These are phyloP conservation scores for Nymphaea colorata DNA, from an alignment of 164 flowering plant genomes.

Conservation along the genomic window DNA sequence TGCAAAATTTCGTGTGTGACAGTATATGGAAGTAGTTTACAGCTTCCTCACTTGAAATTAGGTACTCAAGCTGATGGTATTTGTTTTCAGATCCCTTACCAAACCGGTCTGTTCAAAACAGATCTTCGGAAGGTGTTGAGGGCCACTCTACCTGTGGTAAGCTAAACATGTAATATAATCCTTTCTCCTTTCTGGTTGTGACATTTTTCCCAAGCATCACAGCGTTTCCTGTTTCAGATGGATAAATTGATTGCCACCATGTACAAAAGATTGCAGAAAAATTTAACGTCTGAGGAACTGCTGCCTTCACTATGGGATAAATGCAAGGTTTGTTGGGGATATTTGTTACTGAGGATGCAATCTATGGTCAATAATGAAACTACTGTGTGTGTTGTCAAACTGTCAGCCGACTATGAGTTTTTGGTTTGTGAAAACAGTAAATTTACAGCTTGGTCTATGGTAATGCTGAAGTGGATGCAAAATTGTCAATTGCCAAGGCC, in stretches of 20 bases:
- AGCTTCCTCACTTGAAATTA: too few species aligned
- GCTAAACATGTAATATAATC: conserved; percentile 1
- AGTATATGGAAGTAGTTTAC: too few species aligned
- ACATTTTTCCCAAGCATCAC: conserved; percentile 1
- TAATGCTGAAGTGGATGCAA: too few species aligned
- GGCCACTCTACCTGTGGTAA: conserved; percentile 87
- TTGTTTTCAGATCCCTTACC: conserved; percentile 77
- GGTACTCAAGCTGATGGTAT: background rate
- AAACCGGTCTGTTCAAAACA: conserved; percentile 82
- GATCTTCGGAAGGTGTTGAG: conserved; percentile 88
- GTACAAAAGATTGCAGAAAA: conserved; percentile 85
- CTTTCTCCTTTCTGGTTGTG: background rate
- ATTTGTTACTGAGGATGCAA: background rate
- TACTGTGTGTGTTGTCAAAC: too few species aligned
- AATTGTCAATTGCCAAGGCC: too few species aligned
- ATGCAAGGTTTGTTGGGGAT: conserved; percentile 61
- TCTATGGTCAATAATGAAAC: too few species aligned
- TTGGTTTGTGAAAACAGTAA: too few species aligned
- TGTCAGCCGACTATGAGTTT: too few species aligned
- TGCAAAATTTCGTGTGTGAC: too few species aligned
- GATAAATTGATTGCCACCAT: conserved; percentile 69
- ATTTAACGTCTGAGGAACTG: conserved; percentile 85
- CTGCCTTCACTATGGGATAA: conserved; percentile 96
- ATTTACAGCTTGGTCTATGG: too few species aligned
- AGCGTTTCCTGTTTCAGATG: conserved; percentile 34